phyloP scores from a whole-genome alignment of 1,139 yeast genomes.

The Diutina siamensis region DNA sequence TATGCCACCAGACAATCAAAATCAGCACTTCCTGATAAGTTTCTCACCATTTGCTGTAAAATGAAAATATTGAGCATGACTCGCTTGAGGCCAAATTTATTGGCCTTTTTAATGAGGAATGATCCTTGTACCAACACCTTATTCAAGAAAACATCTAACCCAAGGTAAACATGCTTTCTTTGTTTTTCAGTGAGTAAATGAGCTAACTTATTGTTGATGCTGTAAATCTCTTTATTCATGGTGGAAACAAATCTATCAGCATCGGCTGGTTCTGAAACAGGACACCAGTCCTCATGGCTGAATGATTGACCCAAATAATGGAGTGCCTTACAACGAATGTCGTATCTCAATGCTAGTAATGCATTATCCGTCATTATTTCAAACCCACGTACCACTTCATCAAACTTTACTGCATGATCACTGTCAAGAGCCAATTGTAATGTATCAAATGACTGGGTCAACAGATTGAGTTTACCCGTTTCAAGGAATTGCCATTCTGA shows the following conservation, averaged over 20 bases:
- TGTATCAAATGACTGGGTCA: conserved; percentile 13
- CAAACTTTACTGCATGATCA: conserved; percentile 35
- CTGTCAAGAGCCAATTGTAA: conserved; percentile 26
- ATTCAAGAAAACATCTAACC: conserved; percentile 49
- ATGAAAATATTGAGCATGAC: conserved; percentile 59
- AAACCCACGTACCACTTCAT: conserved; percentile 33
- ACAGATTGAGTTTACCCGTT: conserved; percentile 23
- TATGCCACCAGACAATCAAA: conserved; percentile 46
- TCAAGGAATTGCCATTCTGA: conserved; percentile 49
- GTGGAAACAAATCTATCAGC: conserved; percentile 51
- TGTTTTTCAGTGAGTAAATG: conserved; percentile 19
- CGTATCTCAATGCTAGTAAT: conserved; percentile 51
- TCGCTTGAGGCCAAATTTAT: conserved; percentile 55
- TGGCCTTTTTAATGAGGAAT: conserved; percentile 40
- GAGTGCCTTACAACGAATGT: conserved; percentile 50
- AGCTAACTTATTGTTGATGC: conserved; percentile 32
- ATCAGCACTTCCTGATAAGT: conserved; percentile 43
- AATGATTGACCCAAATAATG: conserved; percentile 45
- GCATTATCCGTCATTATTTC: conserved; percentile 35
- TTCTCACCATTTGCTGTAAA: conserved; percentile 65
- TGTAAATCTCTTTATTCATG: conserved; percentile 47
- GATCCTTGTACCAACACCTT: conserved; percentile 51
- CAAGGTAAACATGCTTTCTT: conserved; percentile 29
- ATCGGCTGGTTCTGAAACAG: conserved; percentile 44
- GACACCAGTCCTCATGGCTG: conserved; percentile 27